A percentile compares a stretch with the other conserved stretches of the same genome.
Evolutionary conservation across 768 basidiomycete species (phyloP).

Genomic region (Sutorius australiensis): DNA sequence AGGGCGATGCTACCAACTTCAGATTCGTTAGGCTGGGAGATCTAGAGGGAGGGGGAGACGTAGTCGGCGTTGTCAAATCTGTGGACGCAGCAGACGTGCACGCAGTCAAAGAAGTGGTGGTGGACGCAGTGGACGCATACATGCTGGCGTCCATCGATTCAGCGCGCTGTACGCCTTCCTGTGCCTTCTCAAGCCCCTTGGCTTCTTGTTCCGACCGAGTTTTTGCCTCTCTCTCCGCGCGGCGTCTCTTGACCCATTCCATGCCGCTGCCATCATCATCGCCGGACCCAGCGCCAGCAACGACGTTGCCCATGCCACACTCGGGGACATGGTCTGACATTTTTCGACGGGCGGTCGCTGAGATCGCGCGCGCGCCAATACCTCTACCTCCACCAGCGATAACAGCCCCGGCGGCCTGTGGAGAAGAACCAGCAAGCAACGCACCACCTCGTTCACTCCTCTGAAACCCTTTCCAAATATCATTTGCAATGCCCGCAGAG

Average conservation of each 20-base stretch:
- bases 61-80: conserved; percentile 15
- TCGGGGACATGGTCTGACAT: conserved; percentile 17
- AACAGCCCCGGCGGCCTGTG: conserved; percentile 26
- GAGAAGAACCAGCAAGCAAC: conserved; percentile 23
- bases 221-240: conserved; percentile 54
- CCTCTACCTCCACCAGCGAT: conserved; percentile 14
- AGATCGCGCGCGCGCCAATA: conserved; percentile 11
- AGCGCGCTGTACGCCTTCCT: conserved; percentile 21
- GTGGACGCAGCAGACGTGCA: conserved; percentile 21
- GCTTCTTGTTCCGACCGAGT: conserved; percentile 20
- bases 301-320: conserved; percentile 29
- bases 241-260: conserved; percentile 71
- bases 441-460: conserved; percentile 25
- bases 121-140: conserved; percentile 21
- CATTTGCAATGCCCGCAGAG: conserved; percentile 26
- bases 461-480: conserved; percentile 28
- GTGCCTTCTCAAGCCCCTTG: conserved; percentile 9
- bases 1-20: conserved; percentile 7
- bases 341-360: conserved; percentile 12
- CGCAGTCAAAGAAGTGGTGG: conserved; percentile 21
- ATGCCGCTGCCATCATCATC: conserved; percentile 85
- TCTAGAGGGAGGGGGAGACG: conserved; percentile 21
- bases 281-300: conserved; percentile 33
- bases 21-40: conserved; percentile 19
- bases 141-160: conserved; percentile 24